Base-by-base conservation (phyloP, 257 asterid genomes). In the Solanum clarkiae region DNA sequence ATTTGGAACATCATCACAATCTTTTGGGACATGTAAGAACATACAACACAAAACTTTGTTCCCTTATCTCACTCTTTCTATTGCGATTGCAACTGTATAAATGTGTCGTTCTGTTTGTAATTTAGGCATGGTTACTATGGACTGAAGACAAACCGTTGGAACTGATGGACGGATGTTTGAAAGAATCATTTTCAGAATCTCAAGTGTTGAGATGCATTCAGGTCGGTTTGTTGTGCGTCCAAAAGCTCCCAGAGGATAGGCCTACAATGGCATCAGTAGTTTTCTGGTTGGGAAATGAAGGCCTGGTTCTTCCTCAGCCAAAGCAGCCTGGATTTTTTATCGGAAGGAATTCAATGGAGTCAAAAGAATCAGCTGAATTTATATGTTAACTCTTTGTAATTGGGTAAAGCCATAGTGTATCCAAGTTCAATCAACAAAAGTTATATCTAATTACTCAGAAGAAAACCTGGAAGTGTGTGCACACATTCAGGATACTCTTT, bases 61-160 rank as follows among this genome's bases (percentile, higher is more conserved):
- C 32, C 29, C 15, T 59, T 59, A 10, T 4, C 32, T 59, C 66
- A 12, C 26, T 42, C 10, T 69, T 22, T 10, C 36, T 69, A 5
- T 42, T 0, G 66, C 4, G 59, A 9, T 6, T 20, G 56, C 70
- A 53, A 0, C 2, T 10, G 49, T 59, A 49, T 72, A 42, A 53
- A 51, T 24, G 4, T 84, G 69, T 80, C 70, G 69, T 80, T 4
- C 0, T 63, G 68, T 47, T 69, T 24, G 26, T 29, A 32, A 5
- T 56, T 36, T 29, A 85, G 85, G 87, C 72, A 40, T 85, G 87
- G 87, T 9, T 44, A 60, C 57, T 89, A 13, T 82, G 90, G 86
- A 88, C 13, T 40, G 91, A 89, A 83, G 93, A 85, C 11, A 84
- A 88, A 60, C n/a, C 86, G 6, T 15, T 83, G 56, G 93, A 91